phyloP scores from a whole-genome alignment of 441 rosid species.

The Euphorbia celastroides region DNA sequence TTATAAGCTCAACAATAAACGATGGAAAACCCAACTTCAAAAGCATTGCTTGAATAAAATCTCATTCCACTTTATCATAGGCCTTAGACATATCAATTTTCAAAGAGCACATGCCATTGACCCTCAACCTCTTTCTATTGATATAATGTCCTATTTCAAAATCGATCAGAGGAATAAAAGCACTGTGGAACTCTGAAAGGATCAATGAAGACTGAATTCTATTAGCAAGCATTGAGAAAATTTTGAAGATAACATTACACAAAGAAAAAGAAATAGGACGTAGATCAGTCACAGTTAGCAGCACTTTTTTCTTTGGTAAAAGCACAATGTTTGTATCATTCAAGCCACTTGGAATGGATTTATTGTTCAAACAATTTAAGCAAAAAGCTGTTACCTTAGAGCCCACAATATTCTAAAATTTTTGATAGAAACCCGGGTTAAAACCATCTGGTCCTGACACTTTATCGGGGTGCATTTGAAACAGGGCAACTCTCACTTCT shows the following conservation, averaged over 20 bases:
- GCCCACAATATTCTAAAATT: not conserved
- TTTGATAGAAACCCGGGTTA: not conserved
- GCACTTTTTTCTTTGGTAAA: not conserved
- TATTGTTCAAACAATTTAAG: not conserved
- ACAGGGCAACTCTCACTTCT: not conserved
- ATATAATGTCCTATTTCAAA: not conserved
- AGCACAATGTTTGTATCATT: not conserved
- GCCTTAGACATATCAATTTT: not conserved
- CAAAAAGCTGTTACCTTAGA: not conserved
- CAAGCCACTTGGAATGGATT: not conserved
- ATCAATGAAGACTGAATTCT: not conserved
- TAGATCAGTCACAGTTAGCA: not conserved
- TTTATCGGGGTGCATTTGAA: not conserved
- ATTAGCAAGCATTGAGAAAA: not conserved
- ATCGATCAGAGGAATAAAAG: not conserved
- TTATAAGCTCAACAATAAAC: no score
- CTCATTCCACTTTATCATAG: not conserved
- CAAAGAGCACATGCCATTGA: not conserved
- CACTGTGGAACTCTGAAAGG: not conserved
- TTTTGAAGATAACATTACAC: not conserved
- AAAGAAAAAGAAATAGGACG: not conserved
- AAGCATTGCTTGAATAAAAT: not conserved
- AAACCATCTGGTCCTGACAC: not conserved
- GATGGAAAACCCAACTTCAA: no score
- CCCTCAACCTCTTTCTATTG: not conserved